These are phyloP conservation scores for Xylaria flabelliformis DNA, from an alignment of 495 filamentous ascomycete genomes.

Conservation along the genomic window DNA sequence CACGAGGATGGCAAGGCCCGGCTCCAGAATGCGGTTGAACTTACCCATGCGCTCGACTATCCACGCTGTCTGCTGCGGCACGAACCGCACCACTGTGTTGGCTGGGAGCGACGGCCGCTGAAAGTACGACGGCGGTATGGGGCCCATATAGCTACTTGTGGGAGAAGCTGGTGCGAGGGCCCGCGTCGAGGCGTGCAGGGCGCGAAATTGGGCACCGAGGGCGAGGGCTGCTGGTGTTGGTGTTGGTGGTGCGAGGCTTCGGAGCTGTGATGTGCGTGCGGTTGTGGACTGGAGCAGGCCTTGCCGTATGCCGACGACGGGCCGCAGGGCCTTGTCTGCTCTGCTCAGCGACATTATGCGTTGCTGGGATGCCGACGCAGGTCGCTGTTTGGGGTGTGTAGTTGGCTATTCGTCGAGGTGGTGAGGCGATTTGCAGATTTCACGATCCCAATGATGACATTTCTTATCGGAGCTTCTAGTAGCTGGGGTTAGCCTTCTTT, in stretches of 20 bases:
- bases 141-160: conserved; percentile 31
- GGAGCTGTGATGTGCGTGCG: background rate
- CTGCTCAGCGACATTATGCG: conserved; percentile 29
- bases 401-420: background rate
- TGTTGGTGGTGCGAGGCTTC: conserved; percentile 28
- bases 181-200: conserved; percentile 42
- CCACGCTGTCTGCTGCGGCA: conserved; percentile 99
- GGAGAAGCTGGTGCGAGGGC: conserved; percentile 26
- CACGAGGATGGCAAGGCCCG: conserved; percentile 85
- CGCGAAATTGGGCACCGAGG: conserved; percentile 33
- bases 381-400: background rate
- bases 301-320: conserved; percentile 20
- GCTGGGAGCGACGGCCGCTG: conserved; percentile 72
- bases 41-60: conserved; percentile 99
- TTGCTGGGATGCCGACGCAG: conserved; percentile 18
- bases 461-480: background rate
- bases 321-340: conserved; percentile 23
- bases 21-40: conserved; percentile 89
- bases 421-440: background rate
- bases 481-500: conserved; percentile 8
- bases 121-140: conserved; percentile 61
- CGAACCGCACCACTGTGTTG: conserved; percentile 95
- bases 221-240: conserved; percentile 30
- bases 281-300: conserved; percentile 13
- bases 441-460: conserved; percentile 14